Evolutionary conservation across 1,284 basidiomycete species (phyloP).

Genomic region (Porodaedalea pini): DNA sequence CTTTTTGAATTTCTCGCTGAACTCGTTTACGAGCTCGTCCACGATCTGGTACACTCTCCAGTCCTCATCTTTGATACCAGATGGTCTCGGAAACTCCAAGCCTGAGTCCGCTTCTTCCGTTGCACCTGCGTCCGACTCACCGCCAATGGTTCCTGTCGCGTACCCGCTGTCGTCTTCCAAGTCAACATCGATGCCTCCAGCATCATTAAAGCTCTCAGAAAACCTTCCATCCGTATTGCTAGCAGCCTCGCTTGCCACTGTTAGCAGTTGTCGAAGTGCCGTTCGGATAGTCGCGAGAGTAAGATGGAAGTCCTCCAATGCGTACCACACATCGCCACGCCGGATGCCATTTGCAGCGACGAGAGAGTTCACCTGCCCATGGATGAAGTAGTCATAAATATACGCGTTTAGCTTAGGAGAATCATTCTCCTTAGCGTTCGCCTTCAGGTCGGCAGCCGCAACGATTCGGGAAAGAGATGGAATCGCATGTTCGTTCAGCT

Average conservation of each 20-base stretch:
- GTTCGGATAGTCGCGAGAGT: conserved; percentile 45
- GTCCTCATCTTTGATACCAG: conserved; percentile 42
- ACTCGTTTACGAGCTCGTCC: conserved; percentile 42
- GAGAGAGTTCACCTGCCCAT: conserved; percentile 53
- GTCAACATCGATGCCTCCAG: conserved; percentile 26
- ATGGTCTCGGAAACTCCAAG: conserved; percentile 31
- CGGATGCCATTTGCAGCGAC: conserved; percentile 53
- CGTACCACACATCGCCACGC: conserved; percentile 58
- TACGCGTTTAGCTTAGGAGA: conserved; percentile 55
- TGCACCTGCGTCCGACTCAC: too few species aligned
- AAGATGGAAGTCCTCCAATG: conserved; percentile 54
- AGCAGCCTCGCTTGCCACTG: conserved; percentile 30
- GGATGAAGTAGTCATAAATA: conserved; percentile 61
- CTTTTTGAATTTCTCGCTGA: conserved; percentile 39
- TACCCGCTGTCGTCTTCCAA: conserved; percentile 24
- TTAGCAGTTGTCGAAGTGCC: conserved; percentile 44
- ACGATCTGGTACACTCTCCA: conserved; percentile 57
- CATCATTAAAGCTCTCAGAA: conserved; percentile 15
- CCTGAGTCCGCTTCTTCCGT: background rate
- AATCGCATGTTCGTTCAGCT: conserved; percentile 54
- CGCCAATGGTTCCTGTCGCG: conserved; percentile 21
- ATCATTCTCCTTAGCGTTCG: conserved; percentile 23
- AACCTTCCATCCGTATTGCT: conserved; percentile 24
- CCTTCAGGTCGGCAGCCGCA: conserved; percentile 10
- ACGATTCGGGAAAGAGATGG: conserved; percentile 50